Percentiles rank a stretch among this genome's conserved stretches.
phyloP scores from a whole-genome alignment of 2,329 filamentous ascomycete species.

The Sporothrix dimorphospora region DNA sequence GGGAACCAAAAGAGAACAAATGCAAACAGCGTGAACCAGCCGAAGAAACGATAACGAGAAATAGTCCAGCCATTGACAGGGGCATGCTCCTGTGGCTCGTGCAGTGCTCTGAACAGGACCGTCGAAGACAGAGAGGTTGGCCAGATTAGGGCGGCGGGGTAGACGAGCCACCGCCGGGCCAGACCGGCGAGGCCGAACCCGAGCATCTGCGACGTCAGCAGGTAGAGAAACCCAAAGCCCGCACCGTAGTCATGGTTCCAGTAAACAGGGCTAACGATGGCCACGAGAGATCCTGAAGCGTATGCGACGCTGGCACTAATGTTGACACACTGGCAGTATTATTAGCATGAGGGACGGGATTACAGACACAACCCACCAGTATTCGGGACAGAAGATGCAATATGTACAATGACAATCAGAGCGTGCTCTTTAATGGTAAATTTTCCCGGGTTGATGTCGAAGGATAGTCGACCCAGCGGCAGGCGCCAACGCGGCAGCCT shows the following conservation, averaged over 20 bases:
- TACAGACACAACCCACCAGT: not conserved
- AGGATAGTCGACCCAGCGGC: slow-evolving; percentile 37
- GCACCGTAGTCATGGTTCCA: slow-evolving; percentile 30
- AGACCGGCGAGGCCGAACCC: slow-evolving; percentile 60
- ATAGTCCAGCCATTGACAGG: slow-evolving; percentile 45
- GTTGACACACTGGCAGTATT: slow-evolving; percentile 23
- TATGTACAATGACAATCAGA: slow-evolving; percentile 53
- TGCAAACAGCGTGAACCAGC: slow-evolving; percentile 49
- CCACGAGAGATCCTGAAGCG: slow-evolving; percentile 27
- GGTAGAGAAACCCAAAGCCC: slow-evolving; percentile 28
- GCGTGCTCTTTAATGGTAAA: slow-evolving; percentile 65
- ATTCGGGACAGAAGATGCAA: not conserved
- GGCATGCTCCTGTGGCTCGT: slow-evolving; percentile 46
- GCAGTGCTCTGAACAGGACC: slow-evolving; percentile 53
- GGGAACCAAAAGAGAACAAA: slow-evolving; percentile 59
- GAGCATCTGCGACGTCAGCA: slow-evolving; percentile 56
- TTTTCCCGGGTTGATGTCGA: slow-evolving; percentile 58
- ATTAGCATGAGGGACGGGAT: not conserved
- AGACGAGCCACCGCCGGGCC: slow-evolving; percentile 55
- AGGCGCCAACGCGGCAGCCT: slow-evolving; percentile 56
- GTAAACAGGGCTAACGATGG: slow-evolving; percentile 29
- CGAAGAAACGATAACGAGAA: slow-evolving; percentile 53
- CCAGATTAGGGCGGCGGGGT: slow-evolving; percentile 57
- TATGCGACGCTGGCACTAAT: slow-evolving; percentile 28
- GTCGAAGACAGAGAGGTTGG: slow-evolving; percentile 53